Base-by-base conservation (phyloP, 1,284 basidiomycete species). In the Phlebopus sp. region DNA sequence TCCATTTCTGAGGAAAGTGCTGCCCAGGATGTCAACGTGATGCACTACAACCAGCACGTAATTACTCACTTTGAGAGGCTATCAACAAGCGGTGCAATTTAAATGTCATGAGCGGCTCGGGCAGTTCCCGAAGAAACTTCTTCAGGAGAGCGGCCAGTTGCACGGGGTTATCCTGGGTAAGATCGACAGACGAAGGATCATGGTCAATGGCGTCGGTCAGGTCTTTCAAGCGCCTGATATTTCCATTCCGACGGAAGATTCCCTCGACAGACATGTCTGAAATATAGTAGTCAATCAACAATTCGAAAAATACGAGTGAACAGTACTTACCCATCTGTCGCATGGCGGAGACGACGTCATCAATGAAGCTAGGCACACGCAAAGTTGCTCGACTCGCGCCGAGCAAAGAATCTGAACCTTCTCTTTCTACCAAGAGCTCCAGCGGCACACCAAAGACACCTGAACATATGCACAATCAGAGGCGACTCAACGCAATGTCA, bases 231-330 rank as follows among this genome's bases (percentile, higher is more conserved):
- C 92, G 81, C 44, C 94, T 82, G 62, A 99, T 98, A 66, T 99
- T 98, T 48, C 96, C 96, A 65, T 97, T 98, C 74, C 97, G 95
- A 46, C 96, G 82, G 79, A 99, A 99, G 54, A 99, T 97, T 51
- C 96, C 96, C 69, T 99, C 97, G 32, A 99, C 80, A 4, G 96
- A 97, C 88, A 99, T 92, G 70, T 99, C 93, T 96, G 57, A 11
- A 45, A 47, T 31, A 15, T n/a, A 40, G 13, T 42, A 27, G 4
- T 48, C 17, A 17, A 37, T 49, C 36, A 42, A 47, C 38, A 23
- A 50, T 25, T 25, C 17, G 25, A 45, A 41, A 38, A 17, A 35
- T 31, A 37, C 39, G 47, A 17, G 23, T 52, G 25, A 48, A 23
- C 18, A 19, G 23, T 2, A 77, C 90, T 62, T 54, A 95, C 93